Base-by-base conservation (phyloP, 176 grass and related monocot species). In the Avena eriantha region DNA sequence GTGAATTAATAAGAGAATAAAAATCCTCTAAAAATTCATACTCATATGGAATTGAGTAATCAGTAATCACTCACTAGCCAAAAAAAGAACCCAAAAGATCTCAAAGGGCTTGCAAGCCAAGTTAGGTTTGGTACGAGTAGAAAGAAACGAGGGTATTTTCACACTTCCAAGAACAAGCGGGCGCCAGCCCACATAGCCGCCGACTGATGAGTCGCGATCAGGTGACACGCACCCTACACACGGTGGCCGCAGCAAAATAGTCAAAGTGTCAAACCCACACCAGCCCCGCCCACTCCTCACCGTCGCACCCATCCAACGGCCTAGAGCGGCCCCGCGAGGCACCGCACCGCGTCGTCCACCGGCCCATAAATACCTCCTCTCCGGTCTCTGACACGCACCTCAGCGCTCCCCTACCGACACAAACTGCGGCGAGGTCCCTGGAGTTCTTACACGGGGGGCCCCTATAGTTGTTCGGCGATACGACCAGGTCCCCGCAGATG, bases 341-440 rank as follows among this genome's bases (percentile, higher is more conserved):
- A 83, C 56, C 75, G 10, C 75, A 11, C 58, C 49, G 60, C 73
- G 19, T 7, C 77, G 49, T 41, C 33, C 74, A 15, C 24, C 36
- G 31, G 46, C 55, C 78, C 64, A 92, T 88, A 92, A 92, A 88
- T 88, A 86, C 64, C 72, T 71, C 67, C 17, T 3, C 22, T 48
- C 21, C 22, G 35, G 1, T 1, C 68, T 46, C 81, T 83, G 39
- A 46, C 68, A 59, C 76, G 10, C 43, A 56, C 78, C 73, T 70
- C 80, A 77, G 22, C 76, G 29, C 78, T 8, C 57, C 47, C 33
- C 63, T 48, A 51, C 84, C 57, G 85, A 47, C 29, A 49, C 26
- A 26, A 73, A 31, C 53, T 49, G 76, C 70, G 35, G 16, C 59
- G 55, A 48, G 80, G 69, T 24, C 58, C 23, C 83, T 46, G 23